Evolutionary conservation across 257 asterid genomes (phyloP).

Genomic region (Capsicum pubescens): DNA sequence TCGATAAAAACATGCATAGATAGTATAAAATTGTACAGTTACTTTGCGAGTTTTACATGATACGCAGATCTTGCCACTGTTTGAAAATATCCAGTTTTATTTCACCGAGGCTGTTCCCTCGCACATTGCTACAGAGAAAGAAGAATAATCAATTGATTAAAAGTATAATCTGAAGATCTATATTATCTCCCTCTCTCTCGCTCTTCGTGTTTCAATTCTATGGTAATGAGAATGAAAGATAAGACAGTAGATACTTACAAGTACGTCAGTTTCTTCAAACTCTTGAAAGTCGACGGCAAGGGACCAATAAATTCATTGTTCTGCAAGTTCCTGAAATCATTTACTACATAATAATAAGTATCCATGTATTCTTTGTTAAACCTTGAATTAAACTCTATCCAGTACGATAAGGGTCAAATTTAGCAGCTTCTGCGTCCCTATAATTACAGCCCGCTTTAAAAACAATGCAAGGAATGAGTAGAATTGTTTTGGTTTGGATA

Average conservation of each 20-base stretch:
- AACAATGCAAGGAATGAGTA: too few relatives aligned
- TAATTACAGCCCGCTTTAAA: background rate
- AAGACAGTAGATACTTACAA: constrained; percentile 10
- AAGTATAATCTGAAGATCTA: background rate
- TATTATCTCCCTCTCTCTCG: background rate
- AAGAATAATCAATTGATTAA: background rate
- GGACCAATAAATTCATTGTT: background rate
- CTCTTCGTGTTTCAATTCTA: background rate
- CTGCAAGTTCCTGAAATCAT: background rate
- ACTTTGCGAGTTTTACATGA: background rate
- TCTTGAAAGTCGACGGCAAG: background rate
- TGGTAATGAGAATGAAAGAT: background rate
- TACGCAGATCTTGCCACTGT: background rate
- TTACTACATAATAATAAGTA: background rate
- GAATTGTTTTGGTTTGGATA: too few relatives aligned
- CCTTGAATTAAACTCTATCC: background rate
- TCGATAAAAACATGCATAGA: background rate
- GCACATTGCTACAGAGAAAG: constrained; percentile 17
- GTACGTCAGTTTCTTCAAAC: background rate
- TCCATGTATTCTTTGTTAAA: background rate
- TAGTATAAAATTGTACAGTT: constrained; percentile 16
- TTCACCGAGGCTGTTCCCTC: constrained; percentile 3
- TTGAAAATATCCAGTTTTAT: background rate
- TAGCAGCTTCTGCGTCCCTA: background rate
- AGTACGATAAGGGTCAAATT: background rate